Conservation (phyloP, 2,329 filamentous ascomycete genomes). For the Scedosporium aurantiacum region DNA sequence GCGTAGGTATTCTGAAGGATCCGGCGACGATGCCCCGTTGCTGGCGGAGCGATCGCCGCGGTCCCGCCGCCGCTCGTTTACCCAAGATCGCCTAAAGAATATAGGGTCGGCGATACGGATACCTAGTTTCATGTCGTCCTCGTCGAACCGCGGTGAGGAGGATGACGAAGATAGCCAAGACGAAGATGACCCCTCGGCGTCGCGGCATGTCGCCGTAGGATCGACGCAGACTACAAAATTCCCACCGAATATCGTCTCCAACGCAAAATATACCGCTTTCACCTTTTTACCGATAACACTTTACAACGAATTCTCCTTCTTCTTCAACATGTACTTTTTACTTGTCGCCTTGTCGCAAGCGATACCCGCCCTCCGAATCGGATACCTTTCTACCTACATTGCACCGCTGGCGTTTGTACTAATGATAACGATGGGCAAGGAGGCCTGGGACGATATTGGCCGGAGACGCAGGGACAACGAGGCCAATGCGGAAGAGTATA, state of each 20-base stretch:
- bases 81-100: slow-evolving; percentile 13
- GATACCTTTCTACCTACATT: slow-evolving; percentile 90
- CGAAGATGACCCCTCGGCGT: slow-evolving; percentile 55
- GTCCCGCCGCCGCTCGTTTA: slow-evolving; percentile 17
- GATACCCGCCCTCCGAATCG: slow-evolving; percentile 80
- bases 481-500: slow-evolving; percentile 86
- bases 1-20: slow-evolving; percentile 47
- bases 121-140: slow-evolving; percentile 53
- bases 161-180: slow-evolving; percentile 36
- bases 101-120: slow-evolving; percentile 45
- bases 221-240: slow-evolving; percentile 63
- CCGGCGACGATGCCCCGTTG: slow-evolving; percentile 66
- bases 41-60: slow-evolving; percentile 31
- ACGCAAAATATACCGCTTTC: slow-evolving; percentile 93
- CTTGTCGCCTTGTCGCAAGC: slow-evolving; percentile 90
- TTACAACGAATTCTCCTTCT: slow-evolving; percentile 99
- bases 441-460: slow-evolving; percentile 87
- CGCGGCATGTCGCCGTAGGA: slow-evolving; percentile 67
- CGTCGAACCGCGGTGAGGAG: slow-evolving; percentile 19
- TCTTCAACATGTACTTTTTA: slow-evolving; percentile 99
- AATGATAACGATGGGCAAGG: slow-evolving; percentile 85
- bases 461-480: slow-evolving; percentile 79
- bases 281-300: slow-evolving; percentile 89
- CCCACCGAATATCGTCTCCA: slow-evolving; percentile 84
- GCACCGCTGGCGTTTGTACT: slow-evolving; percentile 88